These are phyloP conservation scores for Fusarium oligoseptatum DNA, from an alignment of 2,329 filamentous ascomycete genomes.

Conservation along the genomic window DNA sequence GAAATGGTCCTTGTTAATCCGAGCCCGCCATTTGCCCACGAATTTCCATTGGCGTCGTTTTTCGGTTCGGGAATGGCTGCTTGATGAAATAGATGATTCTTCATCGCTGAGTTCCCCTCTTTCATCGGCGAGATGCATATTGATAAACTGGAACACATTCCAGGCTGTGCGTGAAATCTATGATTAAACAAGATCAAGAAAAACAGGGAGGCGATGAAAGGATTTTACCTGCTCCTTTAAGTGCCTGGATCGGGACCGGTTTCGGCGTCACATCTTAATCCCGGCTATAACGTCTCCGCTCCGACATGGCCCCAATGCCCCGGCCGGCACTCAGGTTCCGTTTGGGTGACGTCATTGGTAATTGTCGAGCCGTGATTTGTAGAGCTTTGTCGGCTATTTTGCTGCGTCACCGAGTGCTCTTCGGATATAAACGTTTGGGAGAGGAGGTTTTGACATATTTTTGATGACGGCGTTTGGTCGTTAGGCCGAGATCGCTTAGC, in stretches of 20 bases:
- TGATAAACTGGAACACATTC: slow-evolving; percentile 9
- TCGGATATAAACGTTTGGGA: not conserved
- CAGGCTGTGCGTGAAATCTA: not conserved
- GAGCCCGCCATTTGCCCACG: slow-evolving; percentile 2
- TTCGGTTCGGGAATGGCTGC: not conserved
- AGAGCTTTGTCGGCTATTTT: not conserved
- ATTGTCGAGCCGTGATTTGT: not conserved
- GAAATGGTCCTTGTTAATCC: slow-evolving; percentile 37
- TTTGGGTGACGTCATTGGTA: not conserved
- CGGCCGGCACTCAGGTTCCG: not conserved
- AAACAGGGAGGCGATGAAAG: not conserved
- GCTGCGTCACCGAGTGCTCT: not conserved
- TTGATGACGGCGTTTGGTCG: not conserved
- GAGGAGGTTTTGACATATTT: not conserved
- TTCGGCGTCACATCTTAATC: slow-evolving; percentile 22
- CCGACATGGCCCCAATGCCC: not conserved
- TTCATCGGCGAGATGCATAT: slow-evolving; percentile 14
- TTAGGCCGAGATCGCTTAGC: not conserved
- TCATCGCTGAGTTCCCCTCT: slow-evolving; percentile 9
- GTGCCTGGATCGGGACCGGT: slow-evolving; percentile 7
- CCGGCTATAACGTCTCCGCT: not conserved
- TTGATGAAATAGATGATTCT: slow-evolving; percentile 33
- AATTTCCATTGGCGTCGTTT: slow-evolving; percentile 5
- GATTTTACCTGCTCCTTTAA: slow-evolving; percentile 11
- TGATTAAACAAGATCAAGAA: not conserved